These are phyloP conservation scores for Kwoniella sp. DNA, from an alignment of 768 basidiomycete genomes.

Conservation along the genomic window DNA sequence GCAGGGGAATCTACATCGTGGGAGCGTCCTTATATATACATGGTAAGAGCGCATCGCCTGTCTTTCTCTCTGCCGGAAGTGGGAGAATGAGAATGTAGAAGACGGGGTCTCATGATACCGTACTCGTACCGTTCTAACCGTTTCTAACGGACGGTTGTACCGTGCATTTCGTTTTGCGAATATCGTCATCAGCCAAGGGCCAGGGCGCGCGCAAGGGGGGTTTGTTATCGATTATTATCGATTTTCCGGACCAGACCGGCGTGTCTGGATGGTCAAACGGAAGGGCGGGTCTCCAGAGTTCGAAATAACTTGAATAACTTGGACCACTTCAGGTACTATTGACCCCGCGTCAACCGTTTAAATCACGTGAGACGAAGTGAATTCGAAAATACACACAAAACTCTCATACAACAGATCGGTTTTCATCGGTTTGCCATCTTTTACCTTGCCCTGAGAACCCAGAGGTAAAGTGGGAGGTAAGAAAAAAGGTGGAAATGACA, in stretches of 20 bases:
- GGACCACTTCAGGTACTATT: not conserved
- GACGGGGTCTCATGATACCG: no score
- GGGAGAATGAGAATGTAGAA: no score
- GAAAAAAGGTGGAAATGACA: constrained; percentile 4
- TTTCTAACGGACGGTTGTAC: no score
- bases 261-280: not conserved
- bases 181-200: no score
- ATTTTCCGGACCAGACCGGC: no score
- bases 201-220: no score
- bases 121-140: no score
- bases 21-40: not conserved
- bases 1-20: not conserved
- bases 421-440: constrained; percentile 1
- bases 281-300: constrained; percentile 3
- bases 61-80: no score
- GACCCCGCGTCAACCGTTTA: not conserved
- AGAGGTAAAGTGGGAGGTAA: not conserved
- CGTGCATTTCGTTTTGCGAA: no score
- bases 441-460: constrained; percentile 6
- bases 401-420: not conserved
- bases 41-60: not conserved
- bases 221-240: not conserved
- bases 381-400: constrained; percentile 2
- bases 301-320: not conserved
- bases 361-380: not conserved